These are phyloP conservation scores for Trichoderma arundinaceum DNA, from an alignment of 2,329 filamentous ascomycete species.

Conservation along the genomic window DNA sequence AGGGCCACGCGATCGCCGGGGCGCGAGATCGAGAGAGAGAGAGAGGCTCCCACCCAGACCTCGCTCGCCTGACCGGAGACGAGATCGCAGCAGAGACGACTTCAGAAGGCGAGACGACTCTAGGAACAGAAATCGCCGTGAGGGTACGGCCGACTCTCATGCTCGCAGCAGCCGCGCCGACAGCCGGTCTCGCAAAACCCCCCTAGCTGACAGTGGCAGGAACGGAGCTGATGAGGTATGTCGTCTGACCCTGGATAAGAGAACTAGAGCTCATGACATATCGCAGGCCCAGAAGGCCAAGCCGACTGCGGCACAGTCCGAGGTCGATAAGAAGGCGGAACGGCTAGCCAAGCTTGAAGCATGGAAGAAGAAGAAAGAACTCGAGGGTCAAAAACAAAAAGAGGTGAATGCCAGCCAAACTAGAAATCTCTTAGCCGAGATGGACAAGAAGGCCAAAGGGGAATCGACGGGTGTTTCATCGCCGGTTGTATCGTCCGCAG, in stretches of 20 bases:
- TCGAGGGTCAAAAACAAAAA: slow-evolving; percentile 73
- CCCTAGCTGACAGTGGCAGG: slow-evolving; percentile 54
- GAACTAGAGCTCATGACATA: slow-evolving; percentile 37
- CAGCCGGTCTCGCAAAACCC: slow-evolving; percentile 60
- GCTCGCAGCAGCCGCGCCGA: slow-evolving; percentile 70
- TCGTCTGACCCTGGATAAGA: not conserved
- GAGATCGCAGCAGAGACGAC: slow-evolving; percentile 68
- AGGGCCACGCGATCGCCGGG: slow-evolving; percentile 62
- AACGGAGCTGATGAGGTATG: slow-evolving; percentile 56
- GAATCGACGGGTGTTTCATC: slow-evolving; percentile 53
- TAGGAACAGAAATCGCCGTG: slow-evolving; percentile 66
- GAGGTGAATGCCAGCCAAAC: slow-evolving; percentile 69
- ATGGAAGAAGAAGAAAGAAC: slow-evolving; percentile 90
- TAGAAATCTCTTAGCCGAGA: slow-evolving; percentile 71
- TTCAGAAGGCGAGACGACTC: slow-evolving; percentile 76
- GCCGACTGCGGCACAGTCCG: slow-evolving; percentile 59
- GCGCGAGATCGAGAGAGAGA: slow-evolving; percentile 67
- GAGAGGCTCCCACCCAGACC: slow-evolving; percentile 65
- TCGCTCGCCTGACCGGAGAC: slow-evolving; percentile 63
- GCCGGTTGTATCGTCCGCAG: slow-evolving; percentile 57
- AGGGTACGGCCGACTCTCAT: slow-evolving; percentile 74
- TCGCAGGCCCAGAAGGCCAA: slow-evolving; percentile 58
- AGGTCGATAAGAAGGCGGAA: slow-evolving; percentile 77
- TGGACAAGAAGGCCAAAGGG: slow-evolving; percentile 70
- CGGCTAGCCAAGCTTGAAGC: slow-evolving; percentile 81